A percentile compares a stretch with the other conserved stretches of the same genome.
Evolutionary conservation across 768 basidiomycete genomes (phyloP).

Genomic region (Nidularia sp.): DNA sequence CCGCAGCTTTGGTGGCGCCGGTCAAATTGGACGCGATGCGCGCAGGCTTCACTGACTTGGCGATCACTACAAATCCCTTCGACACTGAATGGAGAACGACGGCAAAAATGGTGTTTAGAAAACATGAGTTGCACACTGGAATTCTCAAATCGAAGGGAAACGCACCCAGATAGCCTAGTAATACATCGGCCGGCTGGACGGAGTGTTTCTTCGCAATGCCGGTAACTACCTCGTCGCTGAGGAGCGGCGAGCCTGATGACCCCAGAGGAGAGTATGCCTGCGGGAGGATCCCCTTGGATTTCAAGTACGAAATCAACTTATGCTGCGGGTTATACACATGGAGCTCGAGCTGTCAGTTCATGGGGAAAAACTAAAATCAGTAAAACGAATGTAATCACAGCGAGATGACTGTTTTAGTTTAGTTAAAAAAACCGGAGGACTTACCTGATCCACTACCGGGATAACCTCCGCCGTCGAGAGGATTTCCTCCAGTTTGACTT

Average conservation of each 20-base stretch:
- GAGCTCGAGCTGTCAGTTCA: constrained; percentile 51
- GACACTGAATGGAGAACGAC: constrained; percentile 35
- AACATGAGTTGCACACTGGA: not conserved
- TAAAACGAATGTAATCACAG: too few species aligned
- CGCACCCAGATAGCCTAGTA: constrained; percentile 63
- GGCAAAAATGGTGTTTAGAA: not conserved
- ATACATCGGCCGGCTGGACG: constrained; percentile 50
- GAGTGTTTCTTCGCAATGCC: constrained; percentile 57
- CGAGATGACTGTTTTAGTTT: too few species aligned
- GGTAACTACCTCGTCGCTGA: constrained; percentile 56
- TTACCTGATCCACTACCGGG: constrained; percentile 72
- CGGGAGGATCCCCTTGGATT: constrained; percentile 61
- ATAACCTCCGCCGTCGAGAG: constrained; percentile 61
- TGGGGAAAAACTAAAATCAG: too few species aligned
- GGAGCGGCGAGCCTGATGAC: constrained; percentile 60
- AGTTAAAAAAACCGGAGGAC: constrained; percentile 4
- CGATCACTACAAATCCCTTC: constrained; percentile 62
- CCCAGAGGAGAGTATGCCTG: constrained; percentile 84
- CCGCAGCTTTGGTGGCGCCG: constrained; percentile 43
- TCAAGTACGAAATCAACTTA: constrained; percentile 57
- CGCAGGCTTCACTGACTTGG: constrained; percentile 72
- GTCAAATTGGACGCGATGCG: constrained; percentile 61
- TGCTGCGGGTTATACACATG: constrained; percentile 77
- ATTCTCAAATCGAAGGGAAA: not conserved
- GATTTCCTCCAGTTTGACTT: constrained; percentile 64